Base-by-base conservation (phyloP, 1,284 basidiomycete species). In the Veloporphyrellus conicus region DNA sequence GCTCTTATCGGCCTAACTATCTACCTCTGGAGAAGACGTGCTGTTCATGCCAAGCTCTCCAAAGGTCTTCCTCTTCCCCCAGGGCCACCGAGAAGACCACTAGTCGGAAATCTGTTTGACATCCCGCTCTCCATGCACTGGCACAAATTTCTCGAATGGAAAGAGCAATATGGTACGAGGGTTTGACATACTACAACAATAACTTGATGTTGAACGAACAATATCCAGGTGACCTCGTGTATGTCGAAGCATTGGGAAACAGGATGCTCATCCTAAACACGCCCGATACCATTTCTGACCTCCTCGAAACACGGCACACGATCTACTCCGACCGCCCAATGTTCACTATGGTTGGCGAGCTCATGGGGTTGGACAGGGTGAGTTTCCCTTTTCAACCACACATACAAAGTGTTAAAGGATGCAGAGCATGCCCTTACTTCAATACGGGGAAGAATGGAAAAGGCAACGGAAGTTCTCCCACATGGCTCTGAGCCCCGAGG, bases 311-410 rank as follows among this genome's bases (percentile, higher is more conserved):
- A 44, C 53, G 62, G n/a, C 59, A 59, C 1, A 49, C 44, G 3
- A 61, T 60, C 7, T 72, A 72, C 43, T 68, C 69, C 3, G 58
- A 68, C 43, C 56, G 71, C 9, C 70, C 71, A 0, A 41, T 36
- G 1, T 69, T 71, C 37, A 65, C 62, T 1, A 62, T 70, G 27
- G 62, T 61, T 3, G 60, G 68, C 6, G 67, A 71, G 42, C 58
- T 72, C n/a, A 70, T 70, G 64, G 56, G 51, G 4, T 47, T 68
- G 4, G 52, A 57, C 28, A 50, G 61, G 20, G 69, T 68, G 43
- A 14, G 54, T 28, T 9, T 20, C 27, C 15, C 12, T 16, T 20
- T 29, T 44, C 10, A 6, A 4, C 9, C 15, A 27, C 6, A 7
- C 7, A 19, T 15, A 11, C 10, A 4, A n/a, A 7, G 16, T 18